phyloP scores from a whole-genome alignment of 768 basidiomycete species.

The Suillus placidus region DNA sequence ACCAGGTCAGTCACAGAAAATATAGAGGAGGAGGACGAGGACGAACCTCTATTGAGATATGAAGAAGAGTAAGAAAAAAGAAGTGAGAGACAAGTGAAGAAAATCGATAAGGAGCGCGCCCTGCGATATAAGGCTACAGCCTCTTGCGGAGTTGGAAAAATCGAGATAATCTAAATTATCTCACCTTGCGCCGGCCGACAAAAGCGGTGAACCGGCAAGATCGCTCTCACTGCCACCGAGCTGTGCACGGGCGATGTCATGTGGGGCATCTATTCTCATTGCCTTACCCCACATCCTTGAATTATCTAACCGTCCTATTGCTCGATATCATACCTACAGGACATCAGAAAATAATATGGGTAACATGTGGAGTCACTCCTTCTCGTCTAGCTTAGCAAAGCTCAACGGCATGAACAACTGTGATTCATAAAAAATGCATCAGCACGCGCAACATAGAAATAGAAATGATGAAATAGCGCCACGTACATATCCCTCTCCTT shows the following conservation, averaged over 20 bases:
- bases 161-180: conserved; percentile 9
- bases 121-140: conserved; percentile 20
- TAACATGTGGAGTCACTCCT: conserved; percentile 30
- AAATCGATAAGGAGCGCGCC: conserved; percentile 10
- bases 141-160: conserved; percentile 38
- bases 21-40: conserved; percentile 12
- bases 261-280: conserved; percentile 15
- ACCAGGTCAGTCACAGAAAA: conserved; percentile 13
- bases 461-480: conserved; percentile 14
- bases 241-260: neutral
- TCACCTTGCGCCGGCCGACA: conserved; percentile 11
- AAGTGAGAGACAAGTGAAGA: conserved; percentile 38
- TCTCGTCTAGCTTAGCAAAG: conserved; percentile 46
- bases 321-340: conserved; percentile 19
- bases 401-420: conserved; percentile 53
- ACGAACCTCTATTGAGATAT: conserved; percentile 38
- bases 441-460: conserved; percentile 26
- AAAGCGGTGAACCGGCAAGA: conserved; percentile 6
- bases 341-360: conserved; percentile 23
- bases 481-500: conserved; percentile 88
- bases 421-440: conserved; percentile 24
- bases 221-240: conserved; percentile 12
- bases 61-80: conserved; percentile 26
- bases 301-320: conserved; percentile 12
- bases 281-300: conserved; percentile 12